Percentiles rank a stretch among this genome's conserved stretches.
These are phyloP conservation scores for Pseudonitzschia delicatissima DNA, from an alignment of 108 stramenopile genomes.

Conservation along the genomic window DNA sequence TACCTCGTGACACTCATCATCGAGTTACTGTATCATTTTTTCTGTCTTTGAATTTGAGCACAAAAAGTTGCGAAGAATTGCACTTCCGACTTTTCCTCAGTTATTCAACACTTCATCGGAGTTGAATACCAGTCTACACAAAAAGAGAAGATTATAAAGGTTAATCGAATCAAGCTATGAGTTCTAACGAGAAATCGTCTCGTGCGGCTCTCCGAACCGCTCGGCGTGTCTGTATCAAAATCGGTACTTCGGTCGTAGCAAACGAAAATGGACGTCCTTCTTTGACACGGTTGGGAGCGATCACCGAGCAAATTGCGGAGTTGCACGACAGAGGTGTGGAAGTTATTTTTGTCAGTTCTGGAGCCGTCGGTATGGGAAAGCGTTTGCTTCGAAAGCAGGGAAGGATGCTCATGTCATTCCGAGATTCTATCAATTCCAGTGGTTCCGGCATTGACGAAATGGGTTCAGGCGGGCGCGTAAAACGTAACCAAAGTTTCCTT, in stretches of 20 bases:
- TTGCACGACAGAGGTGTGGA: conserved; percentile 65
- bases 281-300: conserved; percentile 83
- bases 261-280: conserved; percentile 88
- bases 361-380: conserved; percentile 88
- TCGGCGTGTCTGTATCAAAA: conserved; percentile 80
- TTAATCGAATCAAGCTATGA: no score
- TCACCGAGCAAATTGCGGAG: conserved; percentile 87
- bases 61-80: no score
- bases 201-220: conserved; percentile 62
- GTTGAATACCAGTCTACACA: no score
- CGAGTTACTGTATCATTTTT: no score
- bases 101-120: no score
- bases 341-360: conserved; percentile 79
- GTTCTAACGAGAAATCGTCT: conserved; percentile 11
- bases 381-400: conserved; percentile 68
- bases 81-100: no score
- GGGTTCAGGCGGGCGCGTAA: not conserved
- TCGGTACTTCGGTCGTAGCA: conserved; percentile 88
- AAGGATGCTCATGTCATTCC: conserved; percentile 60
- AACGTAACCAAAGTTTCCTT: conserved; percentile 38
- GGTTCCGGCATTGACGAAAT: not conserved
- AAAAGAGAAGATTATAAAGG: no score
- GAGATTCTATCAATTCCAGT: conserved; percentile 29
- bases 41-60: no score
- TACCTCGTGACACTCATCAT: no score